Conservation (phyloP, 176 grass and related monocot species). For the Hyparrhenia diplandra region DNA sequence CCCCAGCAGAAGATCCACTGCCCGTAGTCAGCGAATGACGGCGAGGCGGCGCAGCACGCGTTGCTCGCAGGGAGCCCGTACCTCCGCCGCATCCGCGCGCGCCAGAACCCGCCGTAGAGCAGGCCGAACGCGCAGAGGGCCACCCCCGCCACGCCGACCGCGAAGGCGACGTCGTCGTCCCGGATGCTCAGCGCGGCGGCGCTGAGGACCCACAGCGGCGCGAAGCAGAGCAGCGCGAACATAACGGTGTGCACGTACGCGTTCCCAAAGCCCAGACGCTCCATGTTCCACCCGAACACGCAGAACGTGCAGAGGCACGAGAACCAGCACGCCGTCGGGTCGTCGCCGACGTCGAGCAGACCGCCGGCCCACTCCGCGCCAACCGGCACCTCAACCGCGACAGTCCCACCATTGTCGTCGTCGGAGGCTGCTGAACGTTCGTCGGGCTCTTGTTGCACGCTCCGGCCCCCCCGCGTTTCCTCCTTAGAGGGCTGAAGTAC, state of each 20-base stretch:
- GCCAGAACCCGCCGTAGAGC: slow-evolving; percentile 72
- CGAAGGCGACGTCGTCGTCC: slow-evolving; percentile 33
- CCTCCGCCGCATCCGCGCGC: slow-evolving; percentile 50
- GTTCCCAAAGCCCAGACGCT: slow-evolving; percentile 69
- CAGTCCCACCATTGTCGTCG: not conserved
- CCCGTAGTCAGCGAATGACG: slow-evolving; percentile 1
- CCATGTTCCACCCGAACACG: slow-evolving; percentile 90
- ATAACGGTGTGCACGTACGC: slow-evolving; percentile 53
- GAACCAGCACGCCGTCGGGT: slow-evolving; percentile 42
- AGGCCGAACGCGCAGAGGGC: slow-evolving; percentile 50
- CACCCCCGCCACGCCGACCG: slow-evolving; percentile 37
- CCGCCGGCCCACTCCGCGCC: slow-evolving; percentile 43
- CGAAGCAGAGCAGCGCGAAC: slow-evolving; percentile 64
- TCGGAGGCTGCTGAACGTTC: no score
- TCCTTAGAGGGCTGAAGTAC: slow-evolving; percentile 51
- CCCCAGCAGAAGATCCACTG: slow-evolving; percentile 86
- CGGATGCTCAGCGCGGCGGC: slow-evolving; percentile 56
- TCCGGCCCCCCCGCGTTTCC: slow-evolving; percentile 19
- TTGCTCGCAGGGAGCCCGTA: slow-evolving; percentile 48
- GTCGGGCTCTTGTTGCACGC: slow-evolving; percentile 35
- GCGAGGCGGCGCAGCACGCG: no score
- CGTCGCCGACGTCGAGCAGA: slow-evolving; percentile 52
- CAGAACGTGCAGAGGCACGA: slow-evolving; percentile 66
- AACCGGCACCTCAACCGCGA: not conserved
- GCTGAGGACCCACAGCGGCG: slow-evolving; percentile 72